A percentile compares a stretch with the other conserved stretches of the same genome.
phyloP scores from a whole-genome alignment of 2,329 filamentous ascomycete species.

The Cytospora mali region DNA sequence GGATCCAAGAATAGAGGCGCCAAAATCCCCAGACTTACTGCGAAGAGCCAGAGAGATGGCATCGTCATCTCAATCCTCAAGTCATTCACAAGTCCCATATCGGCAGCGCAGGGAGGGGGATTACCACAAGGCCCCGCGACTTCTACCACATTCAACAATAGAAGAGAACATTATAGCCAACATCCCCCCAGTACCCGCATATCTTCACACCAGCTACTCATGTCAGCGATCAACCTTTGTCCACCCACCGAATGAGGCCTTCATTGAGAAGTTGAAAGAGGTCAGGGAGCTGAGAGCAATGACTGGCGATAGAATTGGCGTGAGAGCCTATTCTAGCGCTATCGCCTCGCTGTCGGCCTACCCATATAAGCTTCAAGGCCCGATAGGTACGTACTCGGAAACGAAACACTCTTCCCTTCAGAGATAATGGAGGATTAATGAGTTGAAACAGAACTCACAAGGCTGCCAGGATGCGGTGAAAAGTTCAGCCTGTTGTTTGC shows the following conservation, averaged over 20 bases:
- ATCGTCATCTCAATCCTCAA: constrained; percentile 10
- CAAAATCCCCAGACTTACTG: constrained; percentile 15
- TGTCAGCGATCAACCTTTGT: constrained; percentile 78
- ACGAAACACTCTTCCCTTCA: neutral
- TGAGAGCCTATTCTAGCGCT: constrained; percentile 83
- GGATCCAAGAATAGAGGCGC: constrained; percentile 8
- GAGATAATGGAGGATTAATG: neutral
- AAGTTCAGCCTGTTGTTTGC: constrained; percentile 79
- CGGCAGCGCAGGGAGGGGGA: constrained; percentile 27
- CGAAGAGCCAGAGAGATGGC: constrained; percentile 18
- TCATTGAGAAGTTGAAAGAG: constrained; percentile 73
- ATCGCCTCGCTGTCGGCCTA: constrained; percentile 86
- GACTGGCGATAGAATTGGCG: constrained; percentile 74
- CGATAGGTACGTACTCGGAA: constrained; percentile 43
- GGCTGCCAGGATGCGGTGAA: constrained; percentile 76
- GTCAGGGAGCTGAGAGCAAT: constrained; percentile 74
- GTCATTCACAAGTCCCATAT: neutral
- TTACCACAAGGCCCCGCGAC: constrained; percentile 33
- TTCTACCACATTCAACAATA: constrained; percentile 73
- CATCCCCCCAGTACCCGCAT: constrained; percentile 70
- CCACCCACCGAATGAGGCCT: constrained; percentile 71
- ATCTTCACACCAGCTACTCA: constrained; percentile 67
- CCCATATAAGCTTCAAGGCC: constrained; percentile 53
- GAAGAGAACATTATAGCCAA: constrained; percentile 66
- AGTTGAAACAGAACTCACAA: constrained; percentile 45